These are phyloP conservation scores for Coemansia sp. DNA, from an alignment of 192 early-diverging fungal genomes.

Conservation along the genomic window DNA sequence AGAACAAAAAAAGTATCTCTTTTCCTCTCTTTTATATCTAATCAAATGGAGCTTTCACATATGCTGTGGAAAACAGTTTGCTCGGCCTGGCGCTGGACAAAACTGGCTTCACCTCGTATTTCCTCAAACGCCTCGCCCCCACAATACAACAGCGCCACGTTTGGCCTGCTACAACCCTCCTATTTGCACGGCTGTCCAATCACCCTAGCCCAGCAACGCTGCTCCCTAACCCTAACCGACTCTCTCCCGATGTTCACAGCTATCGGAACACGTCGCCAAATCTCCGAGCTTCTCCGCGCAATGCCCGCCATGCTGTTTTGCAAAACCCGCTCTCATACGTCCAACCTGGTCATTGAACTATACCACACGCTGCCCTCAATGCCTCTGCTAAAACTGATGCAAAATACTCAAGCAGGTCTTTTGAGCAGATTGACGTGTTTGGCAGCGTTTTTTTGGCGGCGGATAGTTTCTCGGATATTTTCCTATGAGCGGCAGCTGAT, in stretches of 20 bases:
- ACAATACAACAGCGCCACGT: too few species aligned
- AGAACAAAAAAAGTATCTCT: too few species aligned
- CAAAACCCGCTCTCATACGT: conserved; percentile 11
- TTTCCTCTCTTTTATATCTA: too few species aligned
- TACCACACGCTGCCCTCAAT: conserved; percentile 2
- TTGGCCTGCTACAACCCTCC: too few species aligned
- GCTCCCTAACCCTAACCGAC: conserved; percentile 17
- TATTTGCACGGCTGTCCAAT: too few species aligned
- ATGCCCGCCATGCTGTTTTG: conserved; percentile 28
- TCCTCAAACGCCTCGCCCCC: too few species aligned
- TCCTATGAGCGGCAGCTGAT: conserved; percentile 30
- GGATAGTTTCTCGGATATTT: conserved; percentile 16
- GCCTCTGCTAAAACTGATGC: conserved; percentile 7
- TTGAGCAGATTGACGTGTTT: conserved; percentile 4
- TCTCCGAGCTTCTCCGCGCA: conserved; percentile 21
- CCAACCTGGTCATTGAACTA: conserved; percentile 22
- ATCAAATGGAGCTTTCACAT: too few species aligned
- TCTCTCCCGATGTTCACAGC: conserved; percentile 25
- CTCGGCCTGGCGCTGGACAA: too few species aligned
- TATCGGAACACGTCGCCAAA: conserved; percentile 27
- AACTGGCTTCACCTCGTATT: too few species aligned
- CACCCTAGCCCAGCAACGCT: too few species aligned
- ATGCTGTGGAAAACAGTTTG: too few species aligned
- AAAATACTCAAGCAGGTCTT: not conserved
- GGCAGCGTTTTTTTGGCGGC: conserved; percentile 7